Evolutionary conservation across 2,329 filamentous ascomycete genomes (phyloP).

Genomic region (Aspergillus brunneoviolaceus): DNA sequence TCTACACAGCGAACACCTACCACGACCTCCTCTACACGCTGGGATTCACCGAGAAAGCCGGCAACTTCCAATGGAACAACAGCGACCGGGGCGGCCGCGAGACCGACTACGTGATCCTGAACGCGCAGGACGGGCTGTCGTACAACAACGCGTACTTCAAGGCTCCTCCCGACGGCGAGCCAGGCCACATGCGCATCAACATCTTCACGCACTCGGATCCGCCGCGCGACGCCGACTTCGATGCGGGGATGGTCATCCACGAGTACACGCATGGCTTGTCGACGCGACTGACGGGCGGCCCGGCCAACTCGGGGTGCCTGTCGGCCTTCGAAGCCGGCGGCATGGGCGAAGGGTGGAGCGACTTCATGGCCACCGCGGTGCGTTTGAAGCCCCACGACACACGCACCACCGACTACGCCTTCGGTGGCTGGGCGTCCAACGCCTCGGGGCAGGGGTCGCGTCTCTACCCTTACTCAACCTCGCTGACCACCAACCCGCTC

Average conservation of each 20-base stretch:
- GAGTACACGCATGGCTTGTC: not conserved
- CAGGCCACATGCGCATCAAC: slow-evolving; percentile 16
- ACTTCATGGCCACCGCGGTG: slow-evolving; percentile 15
- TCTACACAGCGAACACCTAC: slow-evolving; percentile 18
- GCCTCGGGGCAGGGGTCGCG: slow-evolving; percentile 6
- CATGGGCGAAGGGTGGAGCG: slow-evolving; percentile 20
- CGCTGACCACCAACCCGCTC: slow-evolving; percentile 12
- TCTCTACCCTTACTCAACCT: slow-evolving; percentile 16
- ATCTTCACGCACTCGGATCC: slow-evolving; percentile 9
- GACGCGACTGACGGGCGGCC: slow-evolving; percentile 14
- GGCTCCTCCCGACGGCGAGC: slow-evolving; percentile 15
- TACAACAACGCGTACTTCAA: slow-evolving; percentile 16
- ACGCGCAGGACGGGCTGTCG: slow-evolving; percentile 15
- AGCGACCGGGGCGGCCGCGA: slow-evolving; percentile 10
- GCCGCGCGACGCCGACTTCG: slow-evolving; percentile 10
- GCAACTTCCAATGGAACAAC: slow-evolving; percentile 18
- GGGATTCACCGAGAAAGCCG: slow-evolving; percentile 15
- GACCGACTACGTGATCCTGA: slow-evolving; percentile 16
- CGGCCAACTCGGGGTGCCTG: slow-evolving; percentile 13
- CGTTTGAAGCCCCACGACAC: slow-evolving; percentile 16
- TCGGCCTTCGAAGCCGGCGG: slow-evolving; percentile 10
- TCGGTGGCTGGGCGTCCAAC: slow-evolving; percentile 13
- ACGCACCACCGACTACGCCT: slow-evolving; percentile 8
- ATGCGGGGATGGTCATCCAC: slow-evolving; percentile 12
- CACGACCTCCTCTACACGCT: slow-evolving; percentile 18